phyloP scores from a whole-genome alignment of 306 rosid species.

The Hylodesmum podocarpum region DNA sequence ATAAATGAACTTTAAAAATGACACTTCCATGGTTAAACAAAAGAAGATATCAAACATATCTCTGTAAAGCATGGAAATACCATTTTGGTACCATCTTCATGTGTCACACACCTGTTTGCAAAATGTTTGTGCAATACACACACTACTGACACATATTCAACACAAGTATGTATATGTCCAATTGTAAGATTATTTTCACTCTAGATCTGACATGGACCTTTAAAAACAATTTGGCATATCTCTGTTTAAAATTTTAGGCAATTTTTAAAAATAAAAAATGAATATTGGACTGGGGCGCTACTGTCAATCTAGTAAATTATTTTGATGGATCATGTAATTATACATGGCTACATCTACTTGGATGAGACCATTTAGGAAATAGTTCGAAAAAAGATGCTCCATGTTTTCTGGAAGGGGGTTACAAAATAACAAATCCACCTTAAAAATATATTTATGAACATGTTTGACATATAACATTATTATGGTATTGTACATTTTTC shows the following conservation, averaged over 20 bases:
- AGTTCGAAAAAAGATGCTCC: not conserved
- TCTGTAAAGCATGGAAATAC: not conserved
- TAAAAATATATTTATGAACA: too few relatives aligned
- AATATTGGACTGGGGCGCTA: not conserved
- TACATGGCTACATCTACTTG: not conserved
- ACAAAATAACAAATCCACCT: not conserved
- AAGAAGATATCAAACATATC: not conserved
- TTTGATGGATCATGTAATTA: not conserved
- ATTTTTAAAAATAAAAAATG: not conserved
- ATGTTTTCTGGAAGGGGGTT: not conserved
- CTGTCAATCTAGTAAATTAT: not conserved
- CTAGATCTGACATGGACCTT: not conserved
- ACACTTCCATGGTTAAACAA: not conserved
- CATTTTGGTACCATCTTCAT: not conserved
- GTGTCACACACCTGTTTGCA: not conserved
- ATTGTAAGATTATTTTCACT: not conserved
- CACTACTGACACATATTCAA: not conserved
- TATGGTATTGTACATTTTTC: not conserved
- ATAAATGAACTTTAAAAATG: not conserved
- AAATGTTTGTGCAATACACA: not conserved
- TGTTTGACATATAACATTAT: not conserved
- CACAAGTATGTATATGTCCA: not conserved
- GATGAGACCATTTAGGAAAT: not conserved
- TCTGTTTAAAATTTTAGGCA: not conserved
- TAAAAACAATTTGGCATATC: not conserved